These are phyloP conservation scores for Chaetothyriales sp. DNA, from an alignment of 2,329 filamentous ascomycete genomes.

Conservation along the genomic window DNA sequence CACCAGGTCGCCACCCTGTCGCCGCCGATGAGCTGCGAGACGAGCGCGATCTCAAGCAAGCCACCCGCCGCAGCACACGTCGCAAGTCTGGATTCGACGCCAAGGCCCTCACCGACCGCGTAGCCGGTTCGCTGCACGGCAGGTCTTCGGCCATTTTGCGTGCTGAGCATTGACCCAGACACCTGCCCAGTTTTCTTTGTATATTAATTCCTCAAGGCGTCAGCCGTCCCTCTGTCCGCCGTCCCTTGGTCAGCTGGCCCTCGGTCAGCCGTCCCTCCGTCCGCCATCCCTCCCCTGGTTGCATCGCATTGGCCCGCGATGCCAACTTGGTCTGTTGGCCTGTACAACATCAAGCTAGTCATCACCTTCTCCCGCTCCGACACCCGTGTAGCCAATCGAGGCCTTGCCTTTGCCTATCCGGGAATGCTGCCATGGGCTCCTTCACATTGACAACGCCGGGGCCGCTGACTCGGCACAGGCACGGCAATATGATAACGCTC, in stretches of 20 bases:
- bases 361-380: not conserved
- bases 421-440: not conserved
- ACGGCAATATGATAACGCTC: not conserved
- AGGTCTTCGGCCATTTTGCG: conserved; percentile 17
- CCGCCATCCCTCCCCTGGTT: not conserved
- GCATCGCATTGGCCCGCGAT: not conserved
- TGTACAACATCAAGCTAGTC: not conserved
- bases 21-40: conserved; percentile 29
- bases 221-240: not conserved
- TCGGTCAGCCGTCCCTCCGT: too few species aligned
- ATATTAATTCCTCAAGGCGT: not conserved
- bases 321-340: not conserved
- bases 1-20: conserved; percentile 26
- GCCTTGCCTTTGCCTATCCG: not conserved
- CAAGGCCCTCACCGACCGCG: conserved; percentile 20
- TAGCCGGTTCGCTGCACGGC: conserved; percentile 19
- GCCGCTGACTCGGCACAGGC: not conserved
- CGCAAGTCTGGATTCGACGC: conserved; percentile 19
- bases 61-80: conserved; percentile 16
- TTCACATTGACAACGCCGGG: not conserved
- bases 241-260: too few species aligned
- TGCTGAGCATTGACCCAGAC: conserved; percentile 4
- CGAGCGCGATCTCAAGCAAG: conserved; percentile 22
- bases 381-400: not conserved
- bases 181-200: not conserved